Conservation (phyloP, 495 filamentous ascomycete genomes). For the Pyrenula aspistea region DNA sequence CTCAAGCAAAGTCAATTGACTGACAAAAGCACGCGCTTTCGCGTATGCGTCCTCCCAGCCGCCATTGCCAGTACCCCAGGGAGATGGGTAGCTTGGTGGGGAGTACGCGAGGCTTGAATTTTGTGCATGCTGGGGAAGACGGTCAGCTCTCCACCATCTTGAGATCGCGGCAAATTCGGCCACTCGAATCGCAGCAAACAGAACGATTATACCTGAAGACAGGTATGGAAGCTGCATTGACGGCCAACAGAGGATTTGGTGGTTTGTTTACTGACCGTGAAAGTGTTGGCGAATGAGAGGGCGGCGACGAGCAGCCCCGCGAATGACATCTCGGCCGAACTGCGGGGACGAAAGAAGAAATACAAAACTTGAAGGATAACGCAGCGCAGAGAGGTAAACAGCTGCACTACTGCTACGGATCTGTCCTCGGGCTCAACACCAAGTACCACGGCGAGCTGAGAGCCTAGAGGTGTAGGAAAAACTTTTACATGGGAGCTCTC, state of each 20-base stretch:
- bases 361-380: background rate
- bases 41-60: conserved; percentile 70
- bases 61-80: conserved; percentile 59
- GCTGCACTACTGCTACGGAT: background rate
- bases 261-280: background rate
- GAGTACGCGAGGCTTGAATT: conserved; percentile 16
- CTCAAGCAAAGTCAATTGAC: conserved; percentile 70
- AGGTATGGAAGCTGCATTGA: background rate
- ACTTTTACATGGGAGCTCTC: background rate
- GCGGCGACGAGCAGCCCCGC: background rate
- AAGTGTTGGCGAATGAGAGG: background rate
- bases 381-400: background rate
- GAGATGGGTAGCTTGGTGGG: conserved; percentile 71
- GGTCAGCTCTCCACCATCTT: background rate
- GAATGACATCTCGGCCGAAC: background rate
- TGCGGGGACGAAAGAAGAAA: background rate
- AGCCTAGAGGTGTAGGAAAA: background rate
- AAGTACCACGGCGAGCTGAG: background rate
- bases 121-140: background rate
- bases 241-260: background rate
- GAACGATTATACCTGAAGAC: background rate
- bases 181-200: background rate
- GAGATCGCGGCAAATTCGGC: background rate
- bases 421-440: background rate
- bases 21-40: conserved; percentile 69